phyloP scores from a whole-genome alignment of 2,329 filamentous ascomycete genomes.

The Cercospora zeina region DNA sequence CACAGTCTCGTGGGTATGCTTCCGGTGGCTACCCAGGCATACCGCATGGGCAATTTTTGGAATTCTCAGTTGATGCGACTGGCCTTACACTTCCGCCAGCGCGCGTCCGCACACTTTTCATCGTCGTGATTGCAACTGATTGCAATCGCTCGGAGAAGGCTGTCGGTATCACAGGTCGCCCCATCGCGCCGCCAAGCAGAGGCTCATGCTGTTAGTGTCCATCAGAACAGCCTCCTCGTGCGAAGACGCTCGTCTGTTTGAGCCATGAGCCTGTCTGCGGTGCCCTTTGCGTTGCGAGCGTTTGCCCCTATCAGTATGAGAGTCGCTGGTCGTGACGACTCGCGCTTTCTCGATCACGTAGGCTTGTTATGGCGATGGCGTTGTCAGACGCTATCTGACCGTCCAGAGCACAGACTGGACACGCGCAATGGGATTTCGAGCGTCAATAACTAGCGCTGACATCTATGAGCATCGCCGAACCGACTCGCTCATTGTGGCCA shows the following conservation, averaged over 20 bases:
- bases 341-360: neutral
- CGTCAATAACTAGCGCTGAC: neutral
- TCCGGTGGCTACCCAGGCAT: too few species aligned
- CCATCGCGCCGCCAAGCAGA: too few species aligned
- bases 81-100: constrained; percentile 9
- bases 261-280: neutral
- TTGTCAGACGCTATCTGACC: neutral
- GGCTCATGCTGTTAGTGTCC: too few species aligned
- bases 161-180: too few species aligned
- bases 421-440: neutral
- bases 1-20: neutral
- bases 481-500: too few species aligned
- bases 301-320: neutral
- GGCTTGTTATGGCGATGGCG: neutral
- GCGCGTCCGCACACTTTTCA: neutral
- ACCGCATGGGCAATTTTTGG: neutral
- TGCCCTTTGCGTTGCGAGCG: neutral
- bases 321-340: neutral
- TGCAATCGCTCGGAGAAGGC: too few species aligned
- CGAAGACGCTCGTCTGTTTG: neutral
- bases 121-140: neutral
- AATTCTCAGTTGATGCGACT: neutral
- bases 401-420: neutral
- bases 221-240: neutral
- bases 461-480: neutral